These are phyloP conservation scores for Truncatella angustata DNA, from an alignment of 2,329 filamentous ascomycete species.

Conservation along the genomic window DNA sequence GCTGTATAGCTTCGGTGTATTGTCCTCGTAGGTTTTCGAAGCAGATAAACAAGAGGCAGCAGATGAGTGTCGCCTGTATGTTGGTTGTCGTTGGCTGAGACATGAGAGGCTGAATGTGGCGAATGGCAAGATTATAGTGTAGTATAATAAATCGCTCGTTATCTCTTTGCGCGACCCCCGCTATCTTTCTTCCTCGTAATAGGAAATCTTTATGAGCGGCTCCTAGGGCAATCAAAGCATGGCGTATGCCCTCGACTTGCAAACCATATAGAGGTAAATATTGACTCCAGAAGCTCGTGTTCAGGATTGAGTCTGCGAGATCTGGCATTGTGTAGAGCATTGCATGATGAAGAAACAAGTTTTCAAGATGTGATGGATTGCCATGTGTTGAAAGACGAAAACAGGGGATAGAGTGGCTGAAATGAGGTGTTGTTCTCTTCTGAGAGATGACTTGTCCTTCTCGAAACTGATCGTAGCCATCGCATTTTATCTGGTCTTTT, in stretches of 20 bases:
- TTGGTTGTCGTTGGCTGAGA: neutral
- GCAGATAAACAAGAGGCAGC: neutral
- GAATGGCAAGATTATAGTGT: neutral
- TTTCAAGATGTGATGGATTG: neutral
- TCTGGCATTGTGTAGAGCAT: neutral
- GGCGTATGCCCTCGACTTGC: neutral
- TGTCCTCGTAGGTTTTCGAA: neutral
- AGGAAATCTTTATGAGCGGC: neutral
- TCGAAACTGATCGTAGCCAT: neutral
- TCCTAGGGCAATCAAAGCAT: neutral
- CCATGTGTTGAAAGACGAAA: no score
- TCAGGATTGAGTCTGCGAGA: neutral
- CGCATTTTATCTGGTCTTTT: neutral
- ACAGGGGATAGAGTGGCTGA: no score
- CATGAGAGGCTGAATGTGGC: neutral
- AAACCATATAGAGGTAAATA: neutral
- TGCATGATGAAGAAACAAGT: neutral
- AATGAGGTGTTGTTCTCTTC: no score
- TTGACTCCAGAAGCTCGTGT: neutral
- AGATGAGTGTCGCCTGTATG: neutral
- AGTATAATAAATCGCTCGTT: neutral
- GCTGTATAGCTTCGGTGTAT: neutral
- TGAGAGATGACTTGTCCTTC: no score
- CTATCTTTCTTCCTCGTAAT: neutral
- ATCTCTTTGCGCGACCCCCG: neutral